Base-by-base conservation (phyloP, 495 filamentous ascomycete species). In the Extremus antarcticus region DNA sequence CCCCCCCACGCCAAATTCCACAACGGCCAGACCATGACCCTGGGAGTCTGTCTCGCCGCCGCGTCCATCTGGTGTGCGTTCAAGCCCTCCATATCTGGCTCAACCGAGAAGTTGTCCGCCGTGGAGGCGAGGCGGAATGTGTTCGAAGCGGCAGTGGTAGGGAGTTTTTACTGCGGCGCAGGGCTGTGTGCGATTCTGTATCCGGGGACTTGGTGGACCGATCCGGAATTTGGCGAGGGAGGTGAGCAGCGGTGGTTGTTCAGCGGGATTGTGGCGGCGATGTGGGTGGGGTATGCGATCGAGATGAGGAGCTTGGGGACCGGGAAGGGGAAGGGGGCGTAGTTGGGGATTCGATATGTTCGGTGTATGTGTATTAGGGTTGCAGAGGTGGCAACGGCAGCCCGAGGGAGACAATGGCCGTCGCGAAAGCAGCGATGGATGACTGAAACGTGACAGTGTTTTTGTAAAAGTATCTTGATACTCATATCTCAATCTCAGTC, bases 11-110 rank as follows among this genome's bases (percentile, higher is more conserved):
- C 56, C 16, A 53, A 35, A 17, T 67, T 67, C 57, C 65, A 69
- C 59, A 66, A 67, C 50, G 65, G 61, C 1, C 66, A 67, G 53
- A 69, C 65, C 25, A 69, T 65, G 64, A 48, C 41, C 11, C 50
- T 59, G 17, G 51, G 56, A 9, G 25, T 59, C 23, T 45, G 45
- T 13, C 51, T 59, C 41, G 17, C 43, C 2, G 21, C 3, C 9
- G 40, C 22, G 40, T 57, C 46, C 15, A 13, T 56, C 23, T 56
- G 55, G 23, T 53, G 51, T 23, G 47, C 48, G 19, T 53, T 50
- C 23, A 9, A 21, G 47, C 47, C 57, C 19, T 7, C 15, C 9
- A 10, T 11, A 1, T n/a, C 21, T 7, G 11, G 9, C 41, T 45
- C 41, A 17, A n/a, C 4, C 15, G 17, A 45, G 41, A n/a, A 17